These are phyloP conservation scores for Camellia oleifera DNA, from an alignment of 179 eudicot species.

Conservation along the genomic window DNA sequence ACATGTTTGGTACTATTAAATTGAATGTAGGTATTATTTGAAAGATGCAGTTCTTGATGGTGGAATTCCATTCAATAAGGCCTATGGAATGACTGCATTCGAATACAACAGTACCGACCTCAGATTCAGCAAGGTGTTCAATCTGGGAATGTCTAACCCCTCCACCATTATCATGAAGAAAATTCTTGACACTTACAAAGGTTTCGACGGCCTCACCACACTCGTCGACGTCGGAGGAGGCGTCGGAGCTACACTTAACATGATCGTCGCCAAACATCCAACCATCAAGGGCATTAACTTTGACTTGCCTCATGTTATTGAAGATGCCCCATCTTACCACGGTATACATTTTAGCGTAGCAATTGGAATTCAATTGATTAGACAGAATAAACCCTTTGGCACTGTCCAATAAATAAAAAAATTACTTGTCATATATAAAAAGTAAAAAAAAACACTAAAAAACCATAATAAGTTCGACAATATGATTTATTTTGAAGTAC, in stretches of 20 bases:
- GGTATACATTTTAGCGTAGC: conserved; percentile 15
- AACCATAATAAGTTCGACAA: too few species aligned
- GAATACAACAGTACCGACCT: conserved; percentile 41
- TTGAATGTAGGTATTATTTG: neutral
- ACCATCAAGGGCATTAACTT: conserved; percentile 8
- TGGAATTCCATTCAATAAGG: too few species aligned
- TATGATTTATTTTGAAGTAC: too few species aligned
- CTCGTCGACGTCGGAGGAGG: conserved; percentile 50
- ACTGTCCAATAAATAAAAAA: too few species aligned
- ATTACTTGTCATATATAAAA: too few species aligned
- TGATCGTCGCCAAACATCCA: conserved; percentile 39
- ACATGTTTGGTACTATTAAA: too few species aligned
- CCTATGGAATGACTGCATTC: conserved; percentile 16
- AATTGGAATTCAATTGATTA: neutral
- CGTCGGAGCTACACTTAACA: conserved; percentile 30
- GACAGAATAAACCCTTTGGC: too few species aligned
- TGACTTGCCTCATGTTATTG: too few species aligned
- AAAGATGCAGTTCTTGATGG: too few species aligned
- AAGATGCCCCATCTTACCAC: conserved; percentile 38
- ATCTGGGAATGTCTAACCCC: conserved; percentile 36
- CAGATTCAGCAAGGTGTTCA: conserved; percentile 42
- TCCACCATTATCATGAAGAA: conserved; percentile 29
- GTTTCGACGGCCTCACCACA: conserved; percentile 28
- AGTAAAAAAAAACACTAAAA: too few species aligned
- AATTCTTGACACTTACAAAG: conserved; percentile 15